These are phyloP conservation scores for Triticum monococcum DNA, from an alignment of 176 grass and related monocot species.

Conservation along the genomic window DNA sequence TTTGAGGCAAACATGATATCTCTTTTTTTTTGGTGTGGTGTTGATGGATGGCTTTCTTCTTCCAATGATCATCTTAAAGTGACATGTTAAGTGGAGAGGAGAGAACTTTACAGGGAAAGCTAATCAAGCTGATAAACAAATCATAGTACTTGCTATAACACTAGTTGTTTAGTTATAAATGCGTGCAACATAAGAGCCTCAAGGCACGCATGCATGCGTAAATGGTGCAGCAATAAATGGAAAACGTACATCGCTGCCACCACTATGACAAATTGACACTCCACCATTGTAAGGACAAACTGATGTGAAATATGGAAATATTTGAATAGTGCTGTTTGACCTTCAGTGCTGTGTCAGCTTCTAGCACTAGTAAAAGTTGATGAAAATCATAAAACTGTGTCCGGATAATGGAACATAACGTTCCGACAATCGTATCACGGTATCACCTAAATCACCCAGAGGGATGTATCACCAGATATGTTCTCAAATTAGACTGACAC, in stretches of 20 bases:
- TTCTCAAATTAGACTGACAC: no score
- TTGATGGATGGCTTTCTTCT: neutral
- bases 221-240: neutral
- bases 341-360: no score
- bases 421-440: no score
- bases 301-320: no score
- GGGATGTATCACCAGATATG: no score
- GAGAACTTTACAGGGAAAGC: constrained; percentile 28
- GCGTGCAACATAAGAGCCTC: constrained; percentile 23
- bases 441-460: no score
- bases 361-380: no score
- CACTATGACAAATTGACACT: neutral
- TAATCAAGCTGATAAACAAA: constrained; percentile 3
- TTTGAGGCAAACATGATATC: constrained; percentile 2
- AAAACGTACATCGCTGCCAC: constrained; percentile 14
- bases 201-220: neutral
- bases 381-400: no score
- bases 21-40: neutral
- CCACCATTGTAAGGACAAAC: neutral
- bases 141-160: neutral
- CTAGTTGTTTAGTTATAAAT: constrained; percentile 16
- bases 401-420: no score
- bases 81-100: neutral
- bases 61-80: neutral
- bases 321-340: no score